phyloP scores from a whole-genome alignment of 1,139 yeast species.

The Suhomyces coccinellae region DNA sequence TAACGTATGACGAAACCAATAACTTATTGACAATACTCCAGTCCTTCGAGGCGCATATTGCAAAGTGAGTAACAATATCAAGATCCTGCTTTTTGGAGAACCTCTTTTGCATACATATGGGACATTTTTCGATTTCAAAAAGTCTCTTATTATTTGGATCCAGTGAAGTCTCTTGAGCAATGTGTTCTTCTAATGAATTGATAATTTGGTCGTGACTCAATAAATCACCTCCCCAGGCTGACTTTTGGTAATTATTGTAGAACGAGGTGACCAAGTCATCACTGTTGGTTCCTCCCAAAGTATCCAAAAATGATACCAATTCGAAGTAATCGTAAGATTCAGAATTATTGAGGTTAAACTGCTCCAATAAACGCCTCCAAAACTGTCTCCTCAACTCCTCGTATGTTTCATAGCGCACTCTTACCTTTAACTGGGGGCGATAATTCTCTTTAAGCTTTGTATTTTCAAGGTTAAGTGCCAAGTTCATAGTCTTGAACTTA shows the following conservation, averaged over 20 bases:
- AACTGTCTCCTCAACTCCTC: constrained; percentile 62
- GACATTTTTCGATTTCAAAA: constrained; percentile 68
- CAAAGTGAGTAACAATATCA: constrained; percentile 82
- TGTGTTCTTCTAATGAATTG: constrained; percentile 49
- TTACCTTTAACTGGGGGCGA: constrained; percentile 56
- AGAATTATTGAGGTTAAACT: constrained; percentile 47
- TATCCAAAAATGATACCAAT: constrained; percentile 57
- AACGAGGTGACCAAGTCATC: constrained; percentile 47
- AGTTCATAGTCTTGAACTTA: constrained; percentile 43
- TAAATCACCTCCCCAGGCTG: constrained; percentile 56
- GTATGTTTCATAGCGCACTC: constrained; percentile 71
- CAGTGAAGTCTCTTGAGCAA: constrained; percentile 19
- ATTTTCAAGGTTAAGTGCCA: constrained; percentile 36
- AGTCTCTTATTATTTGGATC: constrained; percentile 29
- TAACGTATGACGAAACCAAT: constrained; percentile 68
- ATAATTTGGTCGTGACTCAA: constrained; percentile 59
- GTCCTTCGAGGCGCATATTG: constrained; percentile 79
- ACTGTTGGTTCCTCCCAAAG: constrained; percentile 59
- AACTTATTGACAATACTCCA: constrained; percentile 71
- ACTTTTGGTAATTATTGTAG: constrained; percentile 44
- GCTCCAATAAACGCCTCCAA: constrained; percentile 65
- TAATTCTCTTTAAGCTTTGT: constrained; percentile 38
- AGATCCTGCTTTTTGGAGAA: constrained; percentile 55
- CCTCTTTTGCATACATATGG: constrained; percentile 68
- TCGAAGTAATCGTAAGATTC: constrained; percentile 53